A percentile compares a stretch with the other conserved stretches of the same genome.
phyloP scores from a whole-genome alignment of 176 grass and related monocot species.

The Musa acuminata region DNA sequence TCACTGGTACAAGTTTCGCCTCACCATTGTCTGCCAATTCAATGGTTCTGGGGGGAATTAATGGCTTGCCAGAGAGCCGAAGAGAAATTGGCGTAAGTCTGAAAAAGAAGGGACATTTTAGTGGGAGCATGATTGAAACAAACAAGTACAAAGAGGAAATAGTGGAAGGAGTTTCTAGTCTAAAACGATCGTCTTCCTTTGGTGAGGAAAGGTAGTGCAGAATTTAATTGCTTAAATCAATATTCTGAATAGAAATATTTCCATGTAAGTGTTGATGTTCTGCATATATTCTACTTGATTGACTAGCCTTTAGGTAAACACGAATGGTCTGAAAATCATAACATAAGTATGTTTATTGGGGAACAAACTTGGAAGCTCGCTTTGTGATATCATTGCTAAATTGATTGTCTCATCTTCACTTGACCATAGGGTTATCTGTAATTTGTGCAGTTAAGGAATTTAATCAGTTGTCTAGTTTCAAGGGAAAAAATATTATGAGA shows the following conservation, averaged over 20 bases:
- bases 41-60: slow-evolving; percentile 36
- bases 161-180: slow-evolving; percentile 23
- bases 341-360: neutral
- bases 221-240: neutral
- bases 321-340: neutral
- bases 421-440: neutral
- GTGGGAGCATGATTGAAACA: slow-evolving; percentile 49
- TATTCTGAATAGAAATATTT: neutral
- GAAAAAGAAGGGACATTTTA: slow-evolving; percentile 54
- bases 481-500: no score
- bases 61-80: slow-evolving; percentile 50
- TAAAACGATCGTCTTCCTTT: slow-evolving; percentile 51
- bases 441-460: no score
- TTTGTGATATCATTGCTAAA: neutral
- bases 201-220: slow-evolving; percentile 56
- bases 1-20: slow-evolving; percentile 70
- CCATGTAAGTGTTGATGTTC: neutral
- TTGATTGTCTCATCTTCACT: neutral
- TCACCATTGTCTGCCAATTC: slow-evolving; percentile 65
- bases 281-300: neutral
- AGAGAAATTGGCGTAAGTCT: slow-evolving; percentile 38
- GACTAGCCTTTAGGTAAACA: neutral
- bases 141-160: slow-evolving; percentile 43
- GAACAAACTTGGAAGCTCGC: neutral
- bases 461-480: no score